Percentiles rank a stretch among this genome's conserved stretches.
Conservation (phyloP, 371 early-diverging fungal genomes). For the Rhizopus sp. region DNA sequence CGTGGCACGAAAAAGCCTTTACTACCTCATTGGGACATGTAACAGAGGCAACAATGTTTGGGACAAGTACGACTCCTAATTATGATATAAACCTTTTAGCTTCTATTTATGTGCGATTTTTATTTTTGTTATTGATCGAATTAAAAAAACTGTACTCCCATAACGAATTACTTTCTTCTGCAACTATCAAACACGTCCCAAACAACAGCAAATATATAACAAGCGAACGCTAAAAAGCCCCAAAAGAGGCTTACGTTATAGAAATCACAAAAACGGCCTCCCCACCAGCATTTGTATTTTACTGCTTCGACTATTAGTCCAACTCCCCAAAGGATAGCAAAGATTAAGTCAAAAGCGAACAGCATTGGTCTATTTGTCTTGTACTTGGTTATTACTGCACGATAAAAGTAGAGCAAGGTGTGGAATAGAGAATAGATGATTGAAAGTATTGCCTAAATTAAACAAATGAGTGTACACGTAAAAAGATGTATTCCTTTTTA, state of each 20-base stretch:
- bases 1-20: too few species aligned
- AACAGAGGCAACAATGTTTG: too few species aligned
- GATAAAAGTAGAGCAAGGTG: constrained; percentile 42
- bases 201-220: constrained; percentile 37
- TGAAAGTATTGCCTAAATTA: constrained; percentile 44
- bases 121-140: too few species aligned
- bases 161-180: constrained; percentile 1
- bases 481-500: constrained; percentile 12
- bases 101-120: too few species aligned
- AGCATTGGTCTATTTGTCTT: constrained; percentile 51
- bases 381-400: constrained; percentile 34
- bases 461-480: not conserved
- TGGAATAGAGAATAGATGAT: constrained; percentile 44
- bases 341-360: constrained; percentile 43
- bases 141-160: too few species aligned
- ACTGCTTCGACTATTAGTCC: constrained; percentile 54
- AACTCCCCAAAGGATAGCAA: constrained; percentile 53
- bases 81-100: too few species aligned
- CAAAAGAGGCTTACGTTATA: constrained; percentile 60
- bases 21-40: too few species aligned
- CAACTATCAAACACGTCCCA: constrained; percentile 57
- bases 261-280: constrained; percentile 50
- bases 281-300: constrained; percentile 43
- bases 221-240: constrained; percentile 46
- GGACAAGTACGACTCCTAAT: too few species aligned